Conservation (phyloP, 2,329 filamentous ascomycete species). For the Microcera coccophila region DNA sequence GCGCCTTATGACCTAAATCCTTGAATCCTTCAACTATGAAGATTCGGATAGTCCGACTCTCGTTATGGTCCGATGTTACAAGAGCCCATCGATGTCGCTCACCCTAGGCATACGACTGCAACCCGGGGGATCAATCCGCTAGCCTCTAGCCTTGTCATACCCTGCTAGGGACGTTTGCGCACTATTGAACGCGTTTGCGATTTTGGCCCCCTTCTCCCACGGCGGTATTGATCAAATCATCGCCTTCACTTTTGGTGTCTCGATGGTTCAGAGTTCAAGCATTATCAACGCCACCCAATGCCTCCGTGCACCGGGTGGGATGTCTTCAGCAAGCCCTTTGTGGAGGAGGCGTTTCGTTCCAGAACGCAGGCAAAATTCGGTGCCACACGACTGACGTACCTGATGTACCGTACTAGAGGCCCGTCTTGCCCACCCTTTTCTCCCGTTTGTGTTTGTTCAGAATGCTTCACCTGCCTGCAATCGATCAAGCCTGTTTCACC, state of each 20-base stretch:
- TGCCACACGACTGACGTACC: constrained; percentile 11
- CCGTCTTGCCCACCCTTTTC: constrained; percentile 7
- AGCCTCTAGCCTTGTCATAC: not conserved
- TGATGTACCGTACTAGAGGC: constrained; percentile 8
- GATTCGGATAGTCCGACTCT: no score
- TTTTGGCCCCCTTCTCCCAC: not conserved
- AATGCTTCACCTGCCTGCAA: constrained; percentile 11
- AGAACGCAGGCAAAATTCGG: constrained; percentile 18
- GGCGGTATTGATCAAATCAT: not conserved
- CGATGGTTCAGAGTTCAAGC: no score
- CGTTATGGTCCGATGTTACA: not conserved
- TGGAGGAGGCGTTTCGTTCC: constrained; percentile 22
- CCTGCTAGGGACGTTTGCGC: not conserved
- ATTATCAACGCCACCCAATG: not conserved
- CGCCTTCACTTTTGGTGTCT: no score
- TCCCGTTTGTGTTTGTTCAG: constrained; percentile 7
- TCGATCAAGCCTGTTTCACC: constrained; percentile 3
- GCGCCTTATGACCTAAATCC: not conserved
- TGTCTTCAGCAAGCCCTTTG: constrained; percentile 6
- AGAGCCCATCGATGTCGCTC: not conserved
- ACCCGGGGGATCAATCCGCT: constrained; percentile 4
- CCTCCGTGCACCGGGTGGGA: constrained; percentile 2
- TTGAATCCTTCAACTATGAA: no score
- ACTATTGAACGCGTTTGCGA: not conserved
- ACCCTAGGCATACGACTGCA: constrained; percentile 8